These are phyloP conservation scores for Parathielavia hyrcaniae DNA, from an alignment of 495 filamentous ascomycete species.

Conservation along the genomic window DNA sequence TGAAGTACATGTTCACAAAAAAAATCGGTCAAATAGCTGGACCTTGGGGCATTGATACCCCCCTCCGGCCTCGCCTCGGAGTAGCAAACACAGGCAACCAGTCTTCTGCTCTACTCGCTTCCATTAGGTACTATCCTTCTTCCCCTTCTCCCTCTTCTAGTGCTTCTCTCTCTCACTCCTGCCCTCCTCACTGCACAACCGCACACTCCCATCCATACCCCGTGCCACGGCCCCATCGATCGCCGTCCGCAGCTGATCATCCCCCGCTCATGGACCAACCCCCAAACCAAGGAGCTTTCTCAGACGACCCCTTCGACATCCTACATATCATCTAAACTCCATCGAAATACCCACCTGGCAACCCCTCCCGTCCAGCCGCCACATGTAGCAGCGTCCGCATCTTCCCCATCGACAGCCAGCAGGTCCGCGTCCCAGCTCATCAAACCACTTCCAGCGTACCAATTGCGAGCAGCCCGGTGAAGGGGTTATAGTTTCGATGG, in stretches of 20 bases:
- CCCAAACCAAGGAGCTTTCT: slow-evolving; percentile 10
- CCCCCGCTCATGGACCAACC: not conserved
- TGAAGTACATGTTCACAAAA: too few species aligned
- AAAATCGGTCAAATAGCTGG: not conserved
- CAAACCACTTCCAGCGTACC: slow-evolving; percentile 11
- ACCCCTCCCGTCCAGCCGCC: not conserved
- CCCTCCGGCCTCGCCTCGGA: too few species aligned
- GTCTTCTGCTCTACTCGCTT: too few species aligned
- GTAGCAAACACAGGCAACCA: too few species aligned
- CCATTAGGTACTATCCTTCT: too few species aligned
- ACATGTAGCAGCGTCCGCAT: slow-evolving; percentile 5
- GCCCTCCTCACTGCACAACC: slow-evolving; percentile 10
- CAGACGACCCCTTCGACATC: not conserved
- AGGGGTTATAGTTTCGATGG: slow-evolving; percentile 25
- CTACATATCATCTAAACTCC: not conserved
- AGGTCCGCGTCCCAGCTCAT: slow-evolving; percentile 2
- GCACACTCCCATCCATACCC: not conserved
- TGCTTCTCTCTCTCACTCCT: not conserved
- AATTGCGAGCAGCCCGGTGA: slow-evolving; percentile 21
- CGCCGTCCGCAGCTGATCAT: slow-evolving; percentile 7
- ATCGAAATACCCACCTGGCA: not conserved
- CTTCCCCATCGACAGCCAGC: not conserved
- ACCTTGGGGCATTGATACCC: too few species aligned
- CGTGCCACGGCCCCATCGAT: slow-evolving; percentile 8
- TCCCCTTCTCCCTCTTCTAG: not conserved